Percentiles rank a stretch among this genome's conserved stretches.
Conservation (phyloP, 495 filamentous ascomycete genomes). For the Hyaloscypha finlandica region DNA sequence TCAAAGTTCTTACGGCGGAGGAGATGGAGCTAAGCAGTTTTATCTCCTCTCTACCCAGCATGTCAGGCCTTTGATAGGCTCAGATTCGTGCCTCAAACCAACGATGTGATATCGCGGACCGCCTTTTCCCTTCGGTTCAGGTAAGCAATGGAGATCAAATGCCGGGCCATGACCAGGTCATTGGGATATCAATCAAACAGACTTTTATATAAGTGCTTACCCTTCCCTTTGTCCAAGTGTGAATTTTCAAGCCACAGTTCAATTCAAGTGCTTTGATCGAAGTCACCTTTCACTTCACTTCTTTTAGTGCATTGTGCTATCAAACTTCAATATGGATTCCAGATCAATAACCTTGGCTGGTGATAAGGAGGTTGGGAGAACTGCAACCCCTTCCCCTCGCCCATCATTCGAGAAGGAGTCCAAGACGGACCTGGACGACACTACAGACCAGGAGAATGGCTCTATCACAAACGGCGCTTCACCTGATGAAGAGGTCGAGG, state of each 20-base stretch:
- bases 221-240: background rate
- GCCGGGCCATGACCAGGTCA: background rate
- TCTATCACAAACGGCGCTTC: constrained; percentile 5
- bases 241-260: background rate
- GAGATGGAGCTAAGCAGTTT: background rate
- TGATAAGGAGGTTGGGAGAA: constrained; percentile 23
- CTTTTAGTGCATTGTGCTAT: background rate
- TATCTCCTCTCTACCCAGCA: background rate
- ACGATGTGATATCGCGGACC: background rate
- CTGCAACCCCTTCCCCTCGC: constrained; percentile 13
- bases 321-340: constrained; percentile 25
- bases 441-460: constrained; percentile 28
- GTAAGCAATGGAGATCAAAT: background rate
- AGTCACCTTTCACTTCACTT: background rate
- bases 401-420: constrained; percentile 21
- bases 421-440: constrained; percentile 6
- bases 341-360: constrained; percentile 26
- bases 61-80: background rate
- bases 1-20: background rate
- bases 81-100: background rate
- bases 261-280: background rate
- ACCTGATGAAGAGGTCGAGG: constrained; percentile 11
- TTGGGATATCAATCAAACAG: background rate
- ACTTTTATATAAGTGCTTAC: background rate
- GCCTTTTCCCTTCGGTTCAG: background rate